Evolutionary conservation across 2,329 filamentous ascomycete species (phyloP).

Genomic region (Verticillium zaregamsianum): DNA sequence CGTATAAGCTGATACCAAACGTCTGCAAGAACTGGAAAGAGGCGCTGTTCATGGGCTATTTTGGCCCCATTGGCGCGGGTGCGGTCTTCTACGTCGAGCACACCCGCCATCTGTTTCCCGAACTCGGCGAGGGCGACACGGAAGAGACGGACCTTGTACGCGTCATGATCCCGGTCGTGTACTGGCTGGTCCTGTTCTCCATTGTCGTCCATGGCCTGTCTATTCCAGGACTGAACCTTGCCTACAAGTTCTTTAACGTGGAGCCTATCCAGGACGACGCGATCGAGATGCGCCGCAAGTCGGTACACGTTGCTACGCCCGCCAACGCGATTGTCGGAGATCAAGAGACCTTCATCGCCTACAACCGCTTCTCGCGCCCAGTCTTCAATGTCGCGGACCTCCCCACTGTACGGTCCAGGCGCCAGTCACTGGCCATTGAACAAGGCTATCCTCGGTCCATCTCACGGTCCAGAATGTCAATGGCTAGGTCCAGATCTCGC

Average conservation of each 20-base stretch:
- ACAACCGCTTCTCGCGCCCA: conserved; percentile 42
- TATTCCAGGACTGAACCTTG: conserved; percentile 34
- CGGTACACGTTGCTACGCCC: conserved; percentile 28
- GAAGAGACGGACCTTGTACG: conserved; percentile 28
- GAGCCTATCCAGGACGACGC: conserved; percentile 37
- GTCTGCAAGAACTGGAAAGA: conserved; percentile 48
- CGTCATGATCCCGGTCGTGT: conserved; percentile 32
- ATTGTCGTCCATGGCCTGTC: conserved; percentile 43
- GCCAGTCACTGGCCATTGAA: background rate
- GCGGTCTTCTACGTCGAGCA: conserved; percentile 68
- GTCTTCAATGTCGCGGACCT: conserved; percentile 11
- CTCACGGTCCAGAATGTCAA: background rate
- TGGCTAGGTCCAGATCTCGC: background rate
- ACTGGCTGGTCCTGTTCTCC: conserved; percentile 34
- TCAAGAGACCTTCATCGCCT: conserved; percentile 33
- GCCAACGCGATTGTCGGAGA: conserved; percentile 33
- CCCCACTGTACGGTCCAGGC: background rate
- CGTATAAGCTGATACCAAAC: conserved; percentile 50
- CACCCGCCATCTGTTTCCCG: conserved; percentile 34
- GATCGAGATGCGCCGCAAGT: conserved; percentile 29
- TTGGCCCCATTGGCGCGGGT: conserved; percentile 72
- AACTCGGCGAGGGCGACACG: conserved; percentile 25
- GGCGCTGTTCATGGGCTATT: conserved; percentile 60
- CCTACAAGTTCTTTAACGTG: conserved; percentile 32
- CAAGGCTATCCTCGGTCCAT: background rate